phyloP scores from a whole-genome alignment of 805 yeast species.

The Wickerhamiella nectarea region DNA sequence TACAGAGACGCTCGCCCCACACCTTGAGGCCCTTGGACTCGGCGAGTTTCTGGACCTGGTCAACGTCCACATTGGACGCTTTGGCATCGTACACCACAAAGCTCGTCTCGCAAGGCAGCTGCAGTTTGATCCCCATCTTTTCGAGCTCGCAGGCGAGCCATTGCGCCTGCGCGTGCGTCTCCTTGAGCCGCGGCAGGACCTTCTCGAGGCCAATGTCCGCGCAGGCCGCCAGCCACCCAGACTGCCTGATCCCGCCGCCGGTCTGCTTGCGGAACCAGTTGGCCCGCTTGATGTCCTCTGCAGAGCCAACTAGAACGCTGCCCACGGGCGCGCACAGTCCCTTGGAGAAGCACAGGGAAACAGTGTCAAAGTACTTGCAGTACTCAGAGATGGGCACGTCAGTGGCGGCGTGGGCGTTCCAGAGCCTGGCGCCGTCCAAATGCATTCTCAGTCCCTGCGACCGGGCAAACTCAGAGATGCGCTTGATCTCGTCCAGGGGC shows the following conservation, averaged over 20 bases:
- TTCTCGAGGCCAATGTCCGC: constrained; percentile 67
- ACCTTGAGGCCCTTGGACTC: constrained; percentile 47
- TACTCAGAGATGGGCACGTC: constrained; percentile 56
- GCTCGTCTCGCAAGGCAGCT: constrained; percentile 70
- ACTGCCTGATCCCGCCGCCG: constrained; percentile 89
- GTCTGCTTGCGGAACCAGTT: constrained; percentile 80
- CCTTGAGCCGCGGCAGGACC: constrained; percentile 44
- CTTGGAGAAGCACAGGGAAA: constrained; percentile 78
- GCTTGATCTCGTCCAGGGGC: constrained; percentile 65
- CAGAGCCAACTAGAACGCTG: constrained; percentile 62
- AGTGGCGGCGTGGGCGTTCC: constrained; percentile 75
- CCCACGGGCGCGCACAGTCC: constrained; percentile 92
- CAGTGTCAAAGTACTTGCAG: constrained; percentile 71
- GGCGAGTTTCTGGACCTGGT: constrained; percentile 39
- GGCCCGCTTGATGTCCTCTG: constrained; percentile 47
- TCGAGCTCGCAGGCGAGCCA: constrained; percentile 30
- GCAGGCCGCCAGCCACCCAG: constrained; percentile 70
- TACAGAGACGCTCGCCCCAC: constrained; percentile 64
- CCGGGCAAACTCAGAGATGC: constrained; percentile 58
- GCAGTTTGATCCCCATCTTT: constrained; percentile 39
- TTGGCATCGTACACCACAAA: constrained; percentile 65
- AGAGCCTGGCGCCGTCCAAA: constrained; percentile 89
- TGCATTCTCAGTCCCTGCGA: constrained; percentile 50
- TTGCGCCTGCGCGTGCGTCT: constrained; percentile 39
- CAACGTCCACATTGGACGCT: constrained; percentile 42